These are phyloP conservation scores for Dipteronia sinensis DNA, from an alignment of 345 rosid genomes.

Conservation along the genomic window DNA sequence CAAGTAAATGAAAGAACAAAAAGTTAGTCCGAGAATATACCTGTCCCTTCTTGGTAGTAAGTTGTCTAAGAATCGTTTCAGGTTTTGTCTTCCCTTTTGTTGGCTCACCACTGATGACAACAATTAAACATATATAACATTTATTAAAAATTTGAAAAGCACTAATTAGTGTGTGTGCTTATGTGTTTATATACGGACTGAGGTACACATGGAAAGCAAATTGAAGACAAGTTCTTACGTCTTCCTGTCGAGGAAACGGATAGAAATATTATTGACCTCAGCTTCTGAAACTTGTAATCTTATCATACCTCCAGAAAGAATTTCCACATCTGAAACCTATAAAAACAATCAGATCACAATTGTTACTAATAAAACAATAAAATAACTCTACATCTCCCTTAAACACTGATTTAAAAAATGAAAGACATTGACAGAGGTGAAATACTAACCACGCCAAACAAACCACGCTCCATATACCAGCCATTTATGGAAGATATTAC, in stretches of 20 bases:
- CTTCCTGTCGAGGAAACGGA: slow-evolving; percentile 84
- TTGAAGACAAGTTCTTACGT: slow-evolving; percentile 60
- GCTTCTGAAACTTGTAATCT: slow-evolving; percentile 94
- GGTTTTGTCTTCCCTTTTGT: slow-evolving; percentile 81
- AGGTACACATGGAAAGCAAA: slow-evolving; percentile 1
- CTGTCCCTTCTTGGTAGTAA: slow-evolving; percentile 98
- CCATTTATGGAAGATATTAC: slow-evolving; percentile 87
- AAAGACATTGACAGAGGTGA: background rate
- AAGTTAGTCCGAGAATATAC: slow-evolving; percentile 31
- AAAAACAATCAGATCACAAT: slow-evolving; percentile 9
- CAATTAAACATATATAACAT: slow-evolving; percentile 13
- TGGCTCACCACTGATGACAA: slow-evolving; percentile 79
- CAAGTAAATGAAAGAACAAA: background rate
- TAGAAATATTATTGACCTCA: slow-evolving; percentile 85
- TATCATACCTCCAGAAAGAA: slow-evolving; percentile 90
- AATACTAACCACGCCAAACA: slow-evolving; percentile 81
- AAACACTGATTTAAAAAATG: background rate
- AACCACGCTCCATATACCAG: slow-evolving; percentile 95
- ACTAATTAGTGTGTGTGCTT: background rate
- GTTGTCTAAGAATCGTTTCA: slow-evolving; percentile 87
- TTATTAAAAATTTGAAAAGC: background rate
- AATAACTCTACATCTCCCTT: background rate
- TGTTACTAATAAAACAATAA: background rate
- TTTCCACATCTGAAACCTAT: slow-evolving; percentile 87
- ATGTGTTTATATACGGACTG: background rate